Conservation (phyloP, 352 stramenopile genomes). For the Pythium oligandrum region DNA sequence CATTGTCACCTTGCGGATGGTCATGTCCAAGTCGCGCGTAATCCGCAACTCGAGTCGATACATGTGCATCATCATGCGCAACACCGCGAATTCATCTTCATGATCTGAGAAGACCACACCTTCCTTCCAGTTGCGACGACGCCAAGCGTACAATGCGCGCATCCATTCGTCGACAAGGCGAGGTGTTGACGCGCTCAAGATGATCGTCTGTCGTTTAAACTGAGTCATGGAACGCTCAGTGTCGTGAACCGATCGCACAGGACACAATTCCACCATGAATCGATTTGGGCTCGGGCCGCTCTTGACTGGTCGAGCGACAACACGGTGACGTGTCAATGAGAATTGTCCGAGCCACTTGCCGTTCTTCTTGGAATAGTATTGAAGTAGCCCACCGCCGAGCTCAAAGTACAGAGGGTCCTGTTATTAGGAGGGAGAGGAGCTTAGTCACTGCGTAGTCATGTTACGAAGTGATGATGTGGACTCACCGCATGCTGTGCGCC, state of each 20-base stretch:
- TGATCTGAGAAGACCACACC: conserved; percentile 49
- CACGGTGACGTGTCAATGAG: conserved; percentile 68
- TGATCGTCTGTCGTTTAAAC: conserved; percentile 45
- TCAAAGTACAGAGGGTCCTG: conserved; percentile 79
- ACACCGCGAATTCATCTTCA: conserved; percentile 59
- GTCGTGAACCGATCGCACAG: conserved; percentile 73
- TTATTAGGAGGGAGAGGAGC: conserved; percentile 2
- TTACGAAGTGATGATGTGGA: too few relatives aligned
- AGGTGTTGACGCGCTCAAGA: conserved; percentile 51
- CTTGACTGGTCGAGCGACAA: conserved; percentile 40
- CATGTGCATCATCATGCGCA: conserved; percentile 68
- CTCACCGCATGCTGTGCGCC: conserved; percentile 16
- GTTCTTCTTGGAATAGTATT: conserved; percentile 71
- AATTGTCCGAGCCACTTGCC: conserved; percentile 67
- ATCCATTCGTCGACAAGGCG: conserved; percentile 58
- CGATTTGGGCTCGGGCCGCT: conserved; percentile 44
- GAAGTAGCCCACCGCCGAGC: conserved; percentile 59
- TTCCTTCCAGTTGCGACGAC: conserved; percentile 73
- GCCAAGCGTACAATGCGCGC: conserved; percentile 64
- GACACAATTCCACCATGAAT: conserved; percentile 66
- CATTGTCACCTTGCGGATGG: conserved; percentile 47
- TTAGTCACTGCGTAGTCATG: too few relatives aligned
- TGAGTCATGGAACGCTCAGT: conserved; percentile 63
- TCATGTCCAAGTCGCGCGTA: conserved; percentile 29
- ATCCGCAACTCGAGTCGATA: conserved; percentile 61